phyloP scores from a whole-genome alignment of 1,284 basidiomycete genomes.

The Leccinum variabile region DNA sequence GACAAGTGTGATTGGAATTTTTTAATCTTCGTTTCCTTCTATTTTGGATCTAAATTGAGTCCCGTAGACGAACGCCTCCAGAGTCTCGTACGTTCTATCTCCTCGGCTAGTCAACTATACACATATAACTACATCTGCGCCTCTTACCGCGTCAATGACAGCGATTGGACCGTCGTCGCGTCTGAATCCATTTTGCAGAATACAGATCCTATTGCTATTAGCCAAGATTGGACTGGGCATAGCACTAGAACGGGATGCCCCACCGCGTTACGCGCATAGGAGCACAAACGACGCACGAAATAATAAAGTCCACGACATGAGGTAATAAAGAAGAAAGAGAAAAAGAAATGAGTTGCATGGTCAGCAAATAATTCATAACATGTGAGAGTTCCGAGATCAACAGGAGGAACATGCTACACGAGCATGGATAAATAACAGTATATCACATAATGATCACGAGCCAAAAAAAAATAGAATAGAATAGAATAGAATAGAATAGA shows the following conservation, averaged over 20 bases:
- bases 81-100: not conserved
- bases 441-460: slow-evolving; percentile 2
- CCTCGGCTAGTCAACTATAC: not conserved
- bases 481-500: not conserved
- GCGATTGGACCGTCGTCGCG: not conserved
- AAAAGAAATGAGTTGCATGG: not conserved
- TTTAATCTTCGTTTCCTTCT: not conserved
- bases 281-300: not conserved
- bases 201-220: not conserved
- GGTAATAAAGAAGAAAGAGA: not conserved
- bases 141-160: not conserved
- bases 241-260: not conserved
- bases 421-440: slow-evolving; percentile 11
- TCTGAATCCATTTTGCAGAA: not conserved
- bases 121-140: not conserved
- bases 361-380: slow-evolving; percentile 3
- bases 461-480: not conserved
- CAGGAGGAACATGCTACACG: not conserved
- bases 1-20: not conserved
- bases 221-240: not conserved
- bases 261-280: not conserved
- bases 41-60: not conserved
- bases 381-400: slow-evolving; percentile 5
- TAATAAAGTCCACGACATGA: slow-evolving; percentile 7
- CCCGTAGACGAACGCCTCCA: not conserved